A percentile compares a stretch with the other conserved stretches of the same genome.
Conservation (phyloP, 176 grass and related monocot genomes). For the Chrysopogon serrulatus region DNA sequence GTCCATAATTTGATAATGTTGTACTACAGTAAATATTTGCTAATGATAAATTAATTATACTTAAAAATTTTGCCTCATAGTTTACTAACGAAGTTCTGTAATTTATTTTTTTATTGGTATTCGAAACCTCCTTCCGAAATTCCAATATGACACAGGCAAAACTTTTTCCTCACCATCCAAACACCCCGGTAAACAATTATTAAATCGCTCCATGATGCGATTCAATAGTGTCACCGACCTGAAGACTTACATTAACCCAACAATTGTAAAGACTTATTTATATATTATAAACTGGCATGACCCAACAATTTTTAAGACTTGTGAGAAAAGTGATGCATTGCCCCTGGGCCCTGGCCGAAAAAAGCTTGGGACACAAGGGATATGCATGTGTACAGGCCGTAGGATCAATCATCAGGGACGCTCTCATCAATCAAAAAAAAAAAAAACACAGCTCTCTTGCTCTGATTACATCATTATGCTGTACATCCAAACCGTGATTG, state of each 20-base stretch:
- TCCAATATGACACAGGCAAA: too few species aligned
- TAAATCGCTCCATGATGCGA: neutral
- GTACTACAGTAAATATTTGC: too few species aligned
- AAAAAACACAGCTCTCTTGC: too few species aligned
- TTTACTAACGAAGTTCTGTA: too few species aligned
- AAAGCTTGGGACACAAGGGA: neutral
- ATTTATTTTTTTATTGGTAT: too few species aligned
- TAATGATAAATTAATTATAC: too few species aligned
- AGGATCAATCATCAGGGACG: conserved; percentile 10
- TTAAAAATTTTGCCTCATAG: too few species aligned
- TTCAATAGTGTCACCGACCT: neutral
- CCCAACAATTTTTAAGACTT: neutral
- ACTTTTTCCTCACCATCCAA: too few species aligned
- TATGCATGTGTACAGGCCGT: neutral
- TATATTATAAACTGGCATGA: neutral
- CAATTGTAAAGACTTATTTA: neutral
- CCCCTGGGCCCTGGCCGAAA: neutral
- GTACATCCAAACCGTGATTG: neutral
- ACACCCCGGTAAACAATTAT: neutral
- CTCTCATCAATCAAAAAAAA: too few species aligned
- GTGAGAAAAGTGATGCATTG: neutral
- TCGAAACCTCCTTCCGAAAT: too few species aligned
- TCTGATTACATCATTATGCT: neutral
- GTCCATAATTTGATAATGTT: too few species aligned
- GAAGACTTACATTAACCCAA: neutral